These are phyloP conservation scores for Oenanthe sinensis DNA, from an alignment of 129 eudicot species.

Conservation along the genomic window DNA sequence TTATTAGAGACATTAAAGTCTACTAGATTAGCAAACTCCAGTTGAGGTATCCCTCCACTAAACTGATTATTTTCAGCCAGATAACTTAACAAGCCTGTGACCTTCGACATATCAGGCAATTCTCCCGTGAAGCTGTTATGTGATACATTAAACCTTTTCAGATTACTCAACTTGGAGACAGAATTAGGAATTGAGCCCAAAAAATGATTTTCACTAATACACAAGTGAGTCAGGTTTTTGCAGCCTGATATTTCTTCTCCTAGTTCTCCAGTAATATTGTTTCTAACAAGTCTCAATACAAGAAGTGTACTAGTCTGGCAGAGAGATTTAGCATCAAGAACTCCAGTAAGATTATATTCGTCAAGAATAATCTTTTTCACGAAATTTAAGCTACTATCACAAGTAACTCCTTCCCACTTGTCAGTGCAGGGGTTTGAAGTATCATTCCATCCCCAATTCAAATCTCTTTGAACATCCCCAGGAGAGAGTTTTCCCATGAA, in stretches of 20 bases:
- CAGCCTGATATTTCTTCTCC: conserved; percentile 52
- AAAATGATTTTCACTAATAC: conserved; percentile 34
- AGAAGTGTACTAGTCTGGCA: conserved; percentile 33
- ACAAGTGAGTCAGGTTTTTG: conserved; percentile 41
- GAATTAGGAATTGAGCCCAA: conserved; percentile 46
- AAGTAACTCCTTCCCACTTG: conserved; percentile 46
- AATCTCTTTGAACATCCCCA: conserved; percentile 5
- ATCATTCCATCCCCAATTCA: conserved; percentile 52
- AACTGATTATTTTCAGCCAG: conserved; percentile 47
- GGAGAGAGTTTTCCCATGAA: conserved; percentile 53
- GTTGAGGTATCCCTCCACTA: conserved; percentile 38
- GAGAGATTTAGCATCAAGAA: conserved; percentile 40
- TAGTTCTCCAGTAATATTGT: conserved; percentile 43
- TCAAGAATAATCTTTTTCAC: conserved; percentile 52
- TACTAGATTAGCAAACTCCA: conserved; percentile 37
- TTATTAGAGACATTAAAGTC: conserved; percentile 56
- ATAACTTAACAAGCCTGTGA: conserved; percentile 47
- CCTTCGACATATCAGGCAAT: conserved; percentile 53
- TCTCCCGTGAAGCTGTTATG: conserved; percentile 43
- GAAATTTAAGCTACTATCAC: conserved; percentile 22
- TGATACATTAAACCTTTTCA: conserved; percentile 49
- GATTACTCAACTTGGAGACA: conserved; percentile 26
- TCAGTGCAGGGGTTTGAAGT: conserved; percentile 48
- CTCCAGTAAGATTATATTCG: conserved; percentile 37
- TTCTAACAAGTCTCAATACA: conserved; percentile 42